Conservation (phyloP, 495 filamentous ascomycete genomes). For the Podospora pseudopauciseta region DNA sequence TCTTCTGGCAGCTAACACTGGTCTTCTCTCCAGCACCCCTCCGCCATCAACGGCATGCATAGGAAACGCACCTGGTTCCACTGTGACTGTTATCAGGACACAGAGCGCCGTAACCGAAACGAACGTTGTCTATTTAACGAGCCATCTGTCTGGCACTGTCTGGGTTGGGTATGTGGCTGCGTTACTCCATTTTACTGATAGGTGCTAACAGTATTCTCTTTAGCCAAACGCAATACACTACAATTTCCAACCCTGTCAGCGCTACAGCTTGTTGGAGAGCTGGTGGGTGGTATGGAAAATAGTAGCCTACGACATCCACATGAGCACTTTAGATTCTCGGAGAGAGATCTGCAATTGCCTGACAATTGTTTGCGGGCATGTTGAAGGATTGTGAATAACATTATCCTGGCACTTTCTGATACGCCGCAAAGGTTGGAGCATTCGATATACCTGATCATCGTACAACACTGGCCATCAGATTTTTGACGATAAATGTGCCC, state of each 20-base stretch:
- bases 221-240: constrained; percentile 36
- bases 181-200: neutral
- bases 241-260: constrained; percentile 34
- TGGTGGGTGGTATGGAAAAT: constrained; percentile 38
- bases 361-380: neutral
- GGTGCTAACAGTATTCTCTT: neutral
- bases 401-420: no score
- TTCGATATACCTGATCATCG: no score
- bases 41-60: constrained; percentile 38
- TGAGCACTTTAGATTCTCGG: neutral
- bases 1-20: neutral
- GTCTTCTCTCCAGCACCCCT: constrained; percentile 30
- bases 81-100: constrained; percentile 34
- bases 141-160: constrained; percentile 36
- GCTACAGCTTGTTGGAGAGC: constrained; percentile 38
- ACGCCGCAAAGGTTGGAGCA: no score
- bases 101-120: constrained; percentile 36
- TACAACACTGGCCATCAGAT: no score
- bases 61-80: constrained; percentile 28
- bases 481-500: no score
- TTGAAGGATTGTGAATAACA: neutral
- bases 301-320: neutral
- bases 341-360: neutral
- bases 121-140: constrained; percentile 38
- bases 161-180: constrained; percentile 35